phyloP scores from a whole-genome alignment of 1,284 basidiomycete species.

The Trichosporon inkin region DNA sequence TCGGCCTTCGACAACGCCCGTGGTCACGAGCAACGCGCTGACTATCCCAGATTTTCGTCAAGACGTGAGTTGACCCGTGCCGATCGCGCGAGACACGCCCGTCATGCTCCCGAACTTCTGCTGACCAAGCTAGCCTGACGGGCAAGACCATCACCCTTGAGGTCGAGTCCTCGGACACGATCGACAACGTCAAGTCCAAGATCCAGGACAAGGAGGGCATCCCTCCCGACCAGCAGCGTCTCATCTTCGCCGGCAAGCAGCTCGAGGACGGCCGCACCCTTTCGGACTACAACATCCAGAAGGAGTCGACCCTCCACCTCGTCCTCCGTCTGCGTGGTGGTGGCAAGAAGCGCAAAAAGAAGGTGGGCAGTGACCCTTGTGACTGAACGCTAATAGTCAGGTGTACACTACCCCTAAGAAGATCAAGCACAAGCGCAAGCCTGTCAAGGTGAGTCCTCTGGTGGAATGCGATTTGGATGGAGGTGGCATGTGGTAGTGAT shows the following conservation, averaged over 20 bases:
- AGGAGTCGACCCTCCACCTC: constrained; percentile 91
- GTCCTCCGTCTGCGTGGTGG: constrained; percentile 82
- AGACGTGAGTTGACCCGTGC: constrained; percentile 33
- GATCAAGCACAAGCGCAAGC: constrained; percentile 97
- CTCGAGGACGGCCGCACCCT: constrained; percentile 89
- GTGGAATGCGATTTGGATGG: not conserved
- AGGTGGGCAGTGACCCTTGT: constrained; percentile 55
- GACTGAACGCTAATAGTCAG: not conserved
- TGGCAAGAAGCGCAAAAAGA: constrained; percentile 95
- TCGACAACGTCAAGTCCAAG: constrained; percentile 96
- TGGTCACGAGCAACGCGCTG: constrained; percentile 33
- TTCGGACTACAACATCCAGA: constrained; percentile 92
- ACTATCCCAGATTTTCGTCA: constrained; percentile 37
- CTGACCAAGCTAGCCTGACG: constrained; percentile 65
- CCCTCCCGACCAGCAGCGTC: constrained; percentile 79
- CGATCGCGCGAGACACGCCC: constrained; percentile 11
- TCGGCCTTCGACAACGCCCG: not conserved
- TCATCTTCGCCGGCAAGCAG: constrained; percentile 98
- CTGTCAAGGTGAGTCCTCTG: constrained; percentile 63
- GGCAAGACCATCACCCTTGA: constrained; percentile 95
- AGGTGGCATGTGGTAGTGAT: not conserved
- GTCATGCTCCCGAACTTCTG: not conserved
- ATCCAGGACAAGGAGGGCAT: constrained; percentile 94
- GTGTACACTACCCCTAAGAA: constrained; percentile 91
- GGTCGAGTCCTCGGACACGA: constrained; percentile 86